Evolutionary conservation across 257 asterid genomes (phyloP), one percentile per base, ranked within the genome.

Genomic region (Agastache rugosa): DNA sequence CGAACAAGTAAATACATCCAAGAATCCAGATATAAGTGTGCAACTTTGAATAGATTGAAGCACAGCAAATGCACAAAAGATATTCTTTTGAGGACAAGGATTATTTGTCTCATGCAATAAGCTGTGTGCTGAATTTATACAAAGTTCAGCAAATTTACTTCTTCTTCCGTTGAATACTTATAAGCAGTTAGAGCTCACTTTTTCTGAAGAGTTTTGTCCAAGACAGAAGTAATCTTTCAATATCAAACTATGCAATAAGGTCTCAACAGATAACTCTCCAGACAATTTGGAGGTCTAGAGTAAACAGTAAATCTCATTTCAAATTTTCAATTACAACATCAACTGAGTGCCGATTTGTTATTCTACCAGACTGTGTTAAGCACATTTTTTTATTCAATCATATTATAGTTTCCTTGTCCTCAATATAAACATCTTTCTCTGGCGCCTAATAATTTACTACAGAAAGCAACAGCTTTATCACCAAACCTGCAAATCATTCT

Each of bases 1-100:
- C 35, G 17, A 69, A 61, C 58, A 74, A 77, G 70, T 45, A 54
- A 29, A 37, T 8, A 23, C 37, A 65, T 41, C 10, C 12, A 62
- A 37, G 5, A 15, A 69, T 35, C 12, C 22, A 19, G 47, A 9
- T 37, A 34, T 5, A 37, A 2, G 23, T 5, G 2, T 60, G 51
- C 47, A 16, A 51, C 42, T 10, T 17, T 22, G 17, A 23, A 56
- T 2, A 17, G 17, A 31, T 61, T 14, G 50, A 19, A 56, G 50
- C 20, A 17, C n/a, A 61, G 10, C 35, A 34, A 63, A 48, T 12
- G 23, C 37, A 65, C 11, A 23, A 12, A 53, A 25, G 27, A 68
- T 37, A n/a, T 29, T 12, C 23, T 69, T 69, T 50, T 14, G 3
- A 53, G 8, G 74, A 29, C n/a, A 67, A n/a, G 2, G 45, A 50